These are phyloP conservation scores for Trichoderma atrobrunneum DNA, from an alignment of 2,329 filamentous ascomycete species.

Conservation along the genomic window DNA sequence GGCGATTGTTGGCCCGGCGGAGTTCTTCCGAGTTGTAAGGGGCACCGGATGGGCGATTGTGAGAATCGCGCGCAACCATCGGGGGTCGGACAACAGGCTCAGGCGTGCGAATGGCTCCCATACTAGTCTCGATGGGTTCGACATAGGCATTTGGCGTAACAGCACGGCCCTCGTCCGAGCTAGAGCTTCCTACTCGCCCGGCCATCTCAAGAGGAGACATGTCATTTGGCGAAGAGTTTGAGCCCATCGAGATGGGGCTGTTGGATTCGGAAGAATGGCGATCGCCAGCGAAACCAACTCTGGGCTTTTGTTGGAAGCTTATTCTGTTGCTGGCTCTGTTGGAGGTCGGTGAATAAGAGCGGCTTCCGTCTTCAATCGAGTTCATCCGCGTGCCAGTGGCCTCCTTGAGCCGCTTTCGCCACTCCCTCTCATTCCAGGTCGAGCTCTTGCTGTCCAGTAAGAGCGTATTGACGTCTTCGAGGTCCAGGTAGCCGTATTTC, in stretches of 20 bases:
- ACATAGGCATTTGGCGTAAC: conserved; percentile 39
- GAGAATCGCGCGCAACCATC: conserved; percentile 72
- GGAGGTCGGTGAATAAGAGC: conserved; percentile 50
- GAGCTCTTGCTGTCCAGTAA: conserved; percentile 75
- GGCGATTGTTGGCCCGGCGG: conserved; percentile 75
- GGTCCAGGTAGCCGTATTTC: conserved; percentile 86
- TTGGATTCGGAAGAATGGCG: conserved; percentile 50
- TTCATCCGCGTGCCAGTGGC: conserved; percentile 78
- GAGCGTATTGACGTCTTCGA: conserved; percentile 76
- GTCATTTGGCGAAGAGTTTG: conserved; percentile 34
- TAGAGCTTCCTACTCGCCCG: conserved; percentile 44
- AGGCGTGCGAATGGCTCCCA: conserved; percentile 60
- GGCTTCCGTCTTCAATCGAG: conserved; percentile 51
- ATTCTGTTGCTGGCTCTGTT: conserved; percentile 58
- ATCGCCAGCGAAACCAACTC: conserved; percentile 57
- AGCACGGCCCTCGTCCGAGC: conserved; percentile 56
- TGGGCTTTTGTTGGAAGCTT: conserved; percentile 45
- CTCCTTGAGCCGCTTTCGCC: conserved; percentile 86
- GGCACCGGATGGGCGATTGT: conserved; percentile 63
- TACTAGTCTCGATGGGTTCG: conserved; percentile 37
- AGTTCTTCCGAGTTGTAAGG: conserved; percentile 75
- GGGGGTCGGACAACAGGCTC: conserved; percentile 77
- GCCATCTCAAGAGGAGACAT: conserved; percentile 40
- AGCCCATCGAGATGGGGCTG: conserved; percentile 28
- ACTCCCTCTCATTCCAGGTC: conserved; percentile 75